Evolutionary conservation across 2,329 filamentous ascomycete species (phyloP), one percentile per base, ranked within the genome.

Genomic region (Alternaria brassicicola): DNA sequence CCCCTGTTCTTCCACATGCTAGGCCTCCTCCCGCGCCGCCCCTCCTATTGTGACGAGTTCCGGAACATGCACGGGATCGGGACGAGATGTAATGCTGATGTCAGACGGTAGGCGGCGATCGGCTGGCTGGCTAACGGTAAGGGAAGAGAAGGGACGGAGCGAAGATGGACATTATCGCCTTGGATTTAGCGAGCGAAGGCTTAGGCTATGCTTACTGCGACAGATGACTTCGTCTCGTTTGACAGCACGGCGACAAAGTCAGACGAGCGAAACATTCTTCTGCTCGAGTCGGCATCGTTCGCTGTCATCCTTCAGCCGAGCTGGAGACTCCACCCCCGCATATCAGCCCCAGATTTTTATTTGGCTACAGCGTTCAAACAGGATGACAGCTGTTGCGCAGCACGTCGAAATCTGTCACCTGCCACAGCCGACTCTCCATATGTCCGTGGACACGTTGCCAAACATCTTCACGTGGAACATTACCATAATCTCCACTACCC

Each of bases 91-190:
- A 42, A 46, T 52, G 59, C 59, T 61, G 59, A 61, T 50, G 57
- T 61, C 55, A 61, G 59, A 54, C 55, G 50, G 59, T 50, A 61
- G 59, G 47, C 55, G 50, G 59, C 51, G 21, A 21, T 31, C 43
- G 43, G 43, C 19, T 47, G 43, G 19, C n/a, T 15, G 15, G 43
- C 43, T 33, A 61, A 54, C 59, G 59, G 59, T 61, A 46, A 60
- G 57, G 57, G 53, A 52, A 54, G 52, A 45, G 45, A 49, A 56
- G 49, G 58, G 48, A 57, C 50, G 55, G 59, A 36, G 41, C 58
- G 58, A n/a, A 47, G 13, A 33, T 21, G 17, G 6, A 35, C n/a
- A 47, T 23, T 33, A 47, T 23, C 31, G 30, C 43, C 43, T n/a
- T 35, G 30, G 13, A 3, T 47, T 35, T 35, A 33, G 5, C 43